Base-by-base conservation (phyloP, 2,329 filamentous ascomycete species). In the Talaromyces sp. region DNA sequence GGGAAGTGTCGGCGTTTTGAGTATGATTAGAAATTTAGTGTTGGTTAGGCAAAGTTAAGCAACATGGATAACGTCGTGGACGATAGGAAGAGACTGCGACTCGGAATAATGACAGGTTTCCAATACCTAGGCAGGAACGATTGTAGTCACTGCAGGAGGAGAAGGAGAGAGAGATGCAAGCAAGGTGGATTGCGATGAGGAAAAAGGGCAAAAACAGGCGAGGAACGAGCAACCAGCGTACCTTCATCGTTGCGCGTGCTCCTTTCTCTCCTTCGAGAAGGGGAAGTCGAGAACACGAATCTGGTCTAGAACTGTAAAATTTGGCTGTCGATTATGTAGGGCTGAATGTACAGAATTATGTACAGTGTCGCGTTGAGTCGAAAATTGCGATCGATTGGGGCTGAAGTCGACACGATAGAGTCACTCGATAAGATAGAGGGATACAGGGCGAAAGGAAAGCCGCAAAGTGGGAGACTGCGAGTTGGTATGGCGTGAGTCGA, bases 221-320 rank as follows among this genome's bases (percentile, higher is more conserved):
- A 50, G 60, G 47, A 54, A 54, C 19, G 58, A 61, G 43, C 19
- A 8, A 49, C 41, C 57, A 47, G 58, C 58, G 58, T 61, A 61
- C 58, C 58, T 61, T 61, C 58, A 61, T 61, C n/a, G 41, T 63
- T 58, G 33, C n/a, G 13, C 33, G 19, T 33, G 52, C 52, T 25
- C 35, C 33, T 9, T 37, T 37, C 39, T 22, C 2, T 3, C 33
- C 52, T 39, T 56, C n/a, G 3, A 8, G 17, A 22, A 35, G 31
- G 4, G 13, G 2, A 11, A 11, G 17, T 35, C 50, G 27, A 35
- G 50, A 33, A 52, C 49, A 6, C 49, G 25, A n/a, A 52, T 33
- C 5, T n/a, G 15, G 25, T 27, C 47, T 50, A 17, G 17, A 27
- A 27, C 2, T n/a, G 47, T 17, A 31, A 31, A 27, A 31, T 27